Conservation (phyloP, 352 stramenopile genomes). For the Phytopythium cucurbitacearum region DNA sequence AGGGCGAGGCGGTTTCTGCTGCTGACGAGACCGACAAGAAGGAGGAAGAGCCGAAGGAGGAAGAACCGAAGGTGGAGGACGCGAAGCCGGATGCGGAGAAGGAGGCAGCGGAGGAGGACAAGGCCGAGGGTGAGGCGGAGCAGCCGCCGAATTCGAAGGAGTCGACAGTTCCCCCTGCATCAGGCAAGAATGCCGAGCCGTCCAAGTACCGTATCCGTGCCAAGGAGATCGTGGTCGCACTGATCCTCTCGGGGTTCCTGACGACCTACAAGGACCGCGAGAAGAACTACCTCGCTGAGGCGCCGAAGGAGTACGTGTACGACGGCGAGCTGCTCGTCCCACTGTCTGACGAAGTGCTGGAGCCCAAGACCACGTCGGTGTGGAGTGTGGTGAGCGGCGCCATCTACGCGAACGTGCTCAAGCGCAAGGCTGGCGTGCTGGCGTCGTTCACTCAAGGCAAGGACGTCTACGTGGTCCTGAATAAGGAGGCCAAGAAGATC, state of each 20-base stretch:
- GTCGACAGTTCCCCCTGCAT: neutral
- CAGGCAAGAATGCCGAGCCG: neutral
- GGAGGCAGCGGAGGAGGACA: conserved; percentile 12
- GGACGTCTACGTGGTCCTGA: conserved; percentile 42
- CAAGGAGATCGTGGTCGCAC: conserved; percentile 33
- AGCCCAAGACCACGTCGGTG: conserved; percentile 26
- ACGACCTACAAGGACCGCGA: conserved; percentile 42
- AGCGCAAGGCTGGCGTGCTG: conserved; percentile 59
- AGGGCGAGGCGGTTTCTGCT: neutral
- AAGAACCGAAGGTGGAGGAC: conserved; percentile 9
- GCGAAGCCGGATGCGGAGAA: conserved; percentile 1
- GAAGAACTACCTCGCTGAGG: conserved; percentile 30
- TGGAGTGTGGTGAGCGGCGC: conserved; percentile 30
- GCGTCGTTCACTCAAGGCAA: conserved; percentile 52
- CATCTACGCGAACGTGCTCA: conserved; percentile 37
- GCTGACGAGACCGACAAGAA: neutral
- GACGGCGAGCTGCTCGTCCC: conserved; percentile 49
- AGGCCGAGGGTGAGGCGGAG: conserved; percentile 1
- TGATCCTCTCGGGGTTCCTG: conserved; percentile 31
- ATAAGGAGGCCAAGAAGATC: conserved; percentile 35
- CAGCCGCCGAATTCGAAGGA: conserved; percentile 7
- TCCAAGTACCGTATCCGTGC: conserved; percentile 24
- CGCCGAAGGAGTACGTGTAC: conserved; percentile 32
- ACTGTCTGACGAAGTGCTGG: conserved; percentile 25
- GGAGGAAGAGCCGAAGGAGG: conserved; percentile 11